Base-by-base conservation (phyloP, 495 filamentous ascomycete species). In the Lindgomyces ingoldianus region DNA sequence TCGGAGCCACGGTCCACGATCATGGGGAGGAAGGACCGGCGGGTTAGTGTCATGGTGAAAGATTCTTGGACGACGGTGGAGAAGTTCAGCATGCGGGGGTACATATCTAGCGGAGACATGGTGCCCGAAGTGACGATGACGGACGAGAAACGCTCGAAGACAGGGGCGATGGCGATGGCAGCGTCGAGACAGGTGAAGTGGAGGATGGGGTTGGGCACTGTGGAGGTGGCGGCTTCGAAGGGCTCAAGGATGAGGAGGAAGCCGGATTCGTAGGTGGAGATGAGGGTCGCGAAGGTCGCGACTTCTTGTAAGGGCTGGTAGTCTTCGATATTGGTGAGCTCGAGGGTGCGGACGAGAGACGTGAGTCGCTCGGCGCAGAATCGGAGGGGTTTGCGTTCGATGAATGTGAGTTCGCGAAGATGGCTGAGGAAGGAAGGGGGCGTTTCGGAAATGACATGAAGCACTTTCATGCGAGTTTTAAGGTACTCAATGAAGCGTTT, bases 91-190 rank as follows among this genome's bases (percentile, higher is more conserved):
- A 99, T 97, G 70, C 96, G 96, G 0, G 95, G 95, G 73, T 98
- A 99, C 92, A 99, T 98, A 74, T 99, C 95, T 3, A 99, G 75
- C 0, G 95, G 95, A 0, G 94, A 97, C 53, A 99, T 88, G 2
- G 95, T 99, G 19, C 95, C 95, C 0, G 95, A 98, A 4, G 95
- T 99, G 74, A 99, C 97, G 75, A 99, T 93, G 57, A 99, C 95
- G 6, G 95, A 97, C 71, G 87, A 89, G 75, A 99, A 99, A 33
- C 95, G 88, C 57, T 99, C 94, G 72, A 98, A 95, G 9, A 99
- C 92, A 1, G 95, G 95, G 70, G 93, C 96, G 74, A 99, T 98
- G 48, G 95, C 95, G 62, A 99, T 99, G 3, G 95, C 94, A 16
- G 95, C 95, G 78, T 99, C 95, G 24, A 99, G 81, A 68, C 95